Evolutionary conservation across 169 alveolate species (phyloP).

Genomic region (Babesia ovis): DNA sequence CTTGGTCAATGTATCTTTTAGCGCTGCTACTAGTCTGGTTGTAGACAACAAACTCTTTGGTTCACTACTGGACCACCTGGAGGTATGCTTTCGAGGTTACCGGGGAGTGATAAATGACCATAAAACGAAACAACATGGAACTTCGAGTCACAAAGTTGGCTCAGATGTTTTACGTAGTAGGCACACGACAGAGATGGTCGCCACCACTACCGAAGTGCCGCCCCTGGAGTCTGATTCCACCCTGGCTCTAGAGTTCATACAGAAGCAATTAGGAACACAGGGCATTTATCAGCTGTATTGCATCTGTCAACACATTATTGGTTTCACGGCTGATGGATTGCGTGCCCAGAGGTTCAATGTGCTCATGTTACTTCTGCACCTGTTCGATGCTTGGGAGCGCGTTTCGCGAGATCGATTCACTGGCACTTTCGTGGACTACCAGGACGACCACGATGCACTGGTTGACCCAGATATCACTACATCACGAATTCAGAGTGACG

Average conservation of each 20-base stretch:
- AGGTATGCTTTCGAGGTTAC: background rate
- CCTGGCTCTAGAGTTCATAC: slow-evolving; percentile 14
- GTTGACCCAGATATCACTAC: slow-evolving; percentile 37
- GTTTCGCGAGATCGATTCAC: slow-evolving; percentile 5
- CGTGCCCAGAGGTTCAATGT: slow-evolving; percentile 15
- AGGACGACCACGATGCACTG: background rate
- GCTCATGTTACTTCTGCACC: slow-evolving; percentile 12
- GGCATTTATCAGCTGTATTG: slow-evolving; percentile 62
- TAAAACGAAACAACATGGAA: background rate
- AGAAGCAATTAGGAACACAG: slow-evolving; percentile 49
- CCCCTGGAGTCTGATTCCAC: background rate
- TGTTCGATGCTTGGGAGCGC: slow-evolving; percentile 28
- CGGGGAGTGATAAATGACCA: background rate
- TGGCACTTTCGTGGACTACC: background rate
- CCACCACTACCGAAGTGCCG: background rate
- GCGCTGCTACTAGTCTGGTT: slow-evolving; percentile 29
- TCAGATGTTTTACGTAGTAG: background rate
- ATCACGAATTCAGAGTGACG: slow-evolving; percentile 48
- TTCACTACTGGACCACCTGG: slow-evolving; percentile 6
- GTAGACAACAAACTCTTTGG: slow-evolving; percentile 24
- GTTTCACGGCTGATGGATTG: slow-evolving; percentile 27
- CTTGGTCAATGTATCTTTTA: slow-evolving; percentile 34
- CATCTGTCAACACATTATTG: slow-evolving; percentile 45
- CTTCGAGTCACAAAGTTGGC: too few species aligned
- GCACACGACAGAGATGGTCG: background rate